A percentile compares a stretch with the other conserved stretches of the same genome.
These are phyloP conservation scores for Hypholoma sublateritium DNA, from an alignment of 768 basidiomycete species.

Conservation along the genomic window DNA sequence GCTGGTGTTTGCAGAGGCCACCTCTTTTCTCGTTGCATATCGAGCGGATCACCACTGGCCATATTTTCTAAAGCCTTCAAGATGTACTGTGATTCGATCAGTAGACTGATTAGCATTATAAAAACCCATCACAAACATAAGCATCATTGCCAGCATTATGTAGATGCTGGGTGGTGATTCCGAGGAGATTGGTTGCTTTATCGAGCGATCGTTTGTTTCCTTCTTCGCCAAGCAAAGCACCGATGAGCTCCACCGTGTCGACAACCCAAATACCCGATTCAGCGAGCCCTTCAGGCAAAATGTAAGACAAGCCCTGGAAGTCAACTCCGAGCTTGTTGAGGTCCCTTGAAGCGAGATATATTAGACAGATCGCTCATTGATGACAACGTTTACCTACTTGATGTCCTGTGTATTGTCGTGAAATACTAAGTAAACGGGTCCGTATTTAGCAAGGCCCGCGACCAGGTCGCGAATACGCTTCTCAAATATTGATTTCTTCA, in stretches of 20 bases:
- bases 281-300: constrained; percentile 58
- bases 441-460: constrained; percentile 33
- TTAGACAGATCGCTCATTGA: not conserved
- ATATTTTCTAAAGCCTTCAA: constrained; percentile 64
- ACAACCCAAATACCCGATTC: constrained; percentile 59
- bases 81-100: constrained; percentile 48
- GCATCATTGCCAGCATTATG: constrained; percentile 93
- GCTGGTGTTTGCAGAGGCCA: constrained; percentile 66
- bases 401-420: constrained; percentile 80
- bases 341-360: constrained; percentile 36
- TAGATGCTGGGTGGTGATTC: constrained; percentile 50
- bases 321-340: constrained; percentile 57
- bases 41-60: constrained; percentile 72
- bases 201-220: constrained; percentile 55
- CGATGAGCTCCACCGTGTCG: constrained; percentile 76
- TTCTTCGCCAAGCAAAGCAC: constrained; percentile 65
- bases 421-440: constrained; percentile 77
- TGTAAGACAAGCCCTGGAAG: constrained; percentile 48
- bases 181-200: constrained; percentile 62
- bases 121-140: constrained; percentile 47
- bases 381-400: constrained; percentile 44
- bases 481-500: constrained; percentile 54
- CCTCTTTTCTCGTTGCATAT: constrained; percentile 73
- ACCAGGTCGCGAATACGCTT: constrained; percentile 49
- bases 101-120: not conserved